Conservation (phyloP, 2,329 filamentous ascomycete species). For the Ambrosiella cleistominuta region DNA sequence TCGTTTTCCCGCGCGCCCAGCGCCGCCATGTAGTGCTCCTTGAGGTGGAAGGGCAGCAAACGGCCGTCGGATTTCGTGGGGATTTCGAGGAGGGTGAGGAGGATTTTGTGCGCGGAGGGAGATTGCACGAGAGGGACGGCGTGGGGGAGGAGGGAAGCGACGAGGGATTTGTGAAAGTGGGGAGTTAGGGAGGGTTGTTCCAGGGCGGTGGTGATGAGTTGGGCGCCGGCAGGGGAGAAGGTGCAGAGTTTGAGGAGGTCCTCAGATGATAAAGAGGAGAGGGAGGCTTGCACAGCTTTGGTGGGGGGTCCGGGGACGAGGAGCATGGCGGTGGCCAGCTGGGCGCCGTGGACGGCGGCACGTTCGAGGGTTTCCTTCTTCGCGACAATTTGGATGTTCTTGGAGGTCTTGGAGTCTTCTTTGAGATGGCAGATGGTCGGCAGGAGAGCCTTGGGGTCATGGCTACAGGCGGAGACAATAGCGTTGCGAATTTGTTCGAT, state of each 20-base stretch:
- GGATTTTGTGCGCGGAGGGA: slow-evolving; percentile 32
- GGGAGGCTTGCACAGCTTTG: slow-evolving; percentile 54
- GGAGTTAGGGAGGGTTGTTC: slow-evolving; percentile 30
- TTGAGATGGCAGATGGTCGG: slow-evolving; percentile 32
- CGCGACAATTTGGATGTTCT: slow-evolving; percentile 15
- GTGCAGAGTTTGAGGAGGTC: slow-evolving; percentile 48
- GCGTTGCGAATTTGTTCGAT: slow-evolving; percentile 30
- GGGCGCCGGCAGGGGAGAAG: slow-evolving; percentile 29
- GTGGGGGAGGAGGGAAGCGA: slow-evolving; percentile 29
- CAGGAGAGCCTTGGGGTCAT: slow-evolving; percentile 29
- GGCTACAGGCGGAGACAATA: slow-evolving; percentile 30
- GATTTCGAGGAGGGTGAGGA: slow-evolving; percentile 19
- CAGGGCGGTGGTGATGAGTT: slow-evolving; percentile 34
- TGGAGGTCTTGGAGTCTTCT: slow-evolving; percentile 19
- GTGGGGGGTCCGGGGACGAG: slow-evolving; percentile 50
- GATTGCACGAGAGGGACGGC: slow-evolving; percentile 29
- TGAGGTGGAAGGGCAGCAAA: slow-evolving; percentile 36
- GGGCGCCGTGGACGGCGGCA: slow-evolving; percentile 47
- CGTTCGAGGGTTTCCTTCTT: slow-evolving; percentile 8
- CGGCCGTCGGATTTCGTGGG: slow-evolving; percentile 31
- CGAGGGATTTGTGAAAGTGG: slow-evolving; percentile 37
- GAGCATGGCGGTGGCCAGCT: slow-evolving; percentile 68
- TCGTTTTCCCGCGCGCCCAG: slow-evolving; percentile 31
- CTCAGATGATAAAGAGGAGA: slow-evolving; percentile 39
- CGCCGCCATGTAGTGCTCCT: slow-evolving; percentile 34